phyloP scores from a whole-genome alignment of 306 rosid species.

The Lotus japonicus region DNA sequence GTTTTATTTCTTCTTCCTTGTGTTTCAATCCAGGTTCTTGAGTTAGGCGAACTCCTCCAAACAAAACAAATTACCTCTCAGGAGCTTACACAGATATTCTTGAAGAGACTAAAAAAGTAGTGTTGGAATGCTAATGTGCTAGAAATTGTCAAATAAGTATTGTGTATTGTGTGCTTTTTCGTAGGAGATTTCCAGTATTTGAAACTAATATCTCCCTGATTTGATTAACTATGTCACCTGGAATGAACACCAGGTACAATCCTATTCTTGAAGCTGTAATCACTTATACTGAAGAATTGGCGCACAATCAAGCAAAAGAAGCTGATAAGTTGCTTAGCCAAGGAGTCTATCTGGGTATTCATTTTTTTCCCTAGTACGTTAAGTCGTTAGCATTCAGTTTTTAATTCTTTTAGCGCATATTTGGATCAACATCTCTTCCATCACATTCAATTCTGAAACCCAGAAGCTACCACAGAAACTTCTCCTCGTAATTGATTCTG shows the following conservation, averaged over 20 bases:
- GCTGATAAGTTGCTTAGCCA: conserved; percentile 57
- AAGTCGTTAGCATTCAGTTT: not conserved
- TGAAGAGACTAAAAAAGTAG: conserved; percentile 65
- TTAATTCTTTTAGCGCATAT: not conserved
- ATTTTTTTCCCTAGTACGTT: not conserved
- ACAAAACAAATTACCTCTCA: conserved; percentile 60
- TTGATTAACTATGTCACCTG: not conserved
- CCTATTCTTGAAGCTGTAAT: conserved; percentile 61
- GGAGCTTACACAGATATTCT: conserved; percentile 60
- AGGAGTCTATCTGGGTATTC: conserved; percentile 62
- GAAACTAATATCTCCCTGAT: not conserved
- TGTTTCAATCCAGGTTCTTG: conserved; percentile 49
- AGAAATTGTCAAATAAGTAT: not conserved
- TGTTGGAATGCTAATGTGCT: conserved; percentile 1
- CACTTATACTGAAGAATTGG: conserved; percentile 58
- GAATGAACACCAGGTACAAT: conserved; percentile 44
- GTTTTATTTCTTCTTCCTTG: not conserved
- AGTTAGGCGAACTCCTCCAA: conserved; percentile 63
- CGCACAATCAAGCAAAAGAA: conserved; percentile 58
- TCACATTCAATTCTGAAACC: too few relatives aligned
- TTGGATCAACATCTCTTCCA: too few relatives aligned
- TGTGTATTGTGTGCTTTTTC: not conserved
- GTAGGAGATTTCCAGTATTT: not conserved
- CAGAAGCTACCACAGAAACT: too few relatives aligned
- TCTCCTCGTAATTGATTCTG: too few relatives aligned